Evolutionary conservation across 768 basidiomycete species (phyloP), one percentile per base, ranked within the genome.

Genomic region (Lactifluus hygrophoroides): DNA sequence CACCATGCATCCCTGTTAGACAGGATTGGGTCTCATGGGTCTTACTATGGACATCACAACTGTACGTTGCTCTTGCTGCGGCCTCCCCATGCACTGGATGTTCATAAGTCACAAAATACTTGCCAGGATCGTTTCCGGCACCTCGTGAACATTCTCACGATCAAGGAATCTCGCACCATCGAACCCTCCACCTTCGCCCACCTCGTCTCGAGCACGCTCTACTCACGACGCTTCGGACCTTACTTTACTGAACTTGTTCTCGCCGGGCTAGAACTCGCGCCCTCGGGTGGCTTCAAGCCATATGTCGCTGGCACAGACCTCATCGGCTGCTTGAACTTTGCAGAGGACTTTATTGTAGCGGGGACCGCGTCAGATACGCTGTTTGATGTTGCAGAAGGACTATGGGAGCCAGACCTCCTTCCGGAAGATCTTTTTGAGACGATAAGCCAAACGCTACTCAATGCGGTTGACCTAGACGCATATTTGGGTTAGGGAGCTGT

Each of bases 361-460:
- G 96, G 96, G 34, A 93, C 93, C 0, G 95, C 96, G 21, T 86
- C 86, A 67, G 77, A 84, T 60, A 97, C 96, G 75, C 73, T 99
- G 63, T 96, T 85, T 67, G 96, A 96, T 86, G 86, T 95, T 52
- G 96, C 96, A 42, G 96, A 99, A 72, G 93, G 94, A 3, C 79
- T 99, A 28, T 99, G 96, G 96, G 96, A 99, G 73, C 94, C 95
- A 9, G 90, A 94, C 71, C 76, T 99, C 70, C 93, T 86, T 69
- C 84, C 94, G 14, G 96, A 98, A 68, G 96, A 98, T 71, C 75
- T 99, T 46, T 99, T 99, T 68, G 96, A 99, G 77, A 98, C 96
- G 2, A 94, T 97, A 67, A 93, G 91, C 28, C 96, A 99, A 72
- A 94, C 94, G 6, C 73, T 99, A 59, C 72, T 98, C 72, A 98